Evolutionary conservation across 768 basidiomycete genomes (phyloP), one percentile per base, ranked within the genome.

Genomic region (Lactifluus subvellereus): DNA sequence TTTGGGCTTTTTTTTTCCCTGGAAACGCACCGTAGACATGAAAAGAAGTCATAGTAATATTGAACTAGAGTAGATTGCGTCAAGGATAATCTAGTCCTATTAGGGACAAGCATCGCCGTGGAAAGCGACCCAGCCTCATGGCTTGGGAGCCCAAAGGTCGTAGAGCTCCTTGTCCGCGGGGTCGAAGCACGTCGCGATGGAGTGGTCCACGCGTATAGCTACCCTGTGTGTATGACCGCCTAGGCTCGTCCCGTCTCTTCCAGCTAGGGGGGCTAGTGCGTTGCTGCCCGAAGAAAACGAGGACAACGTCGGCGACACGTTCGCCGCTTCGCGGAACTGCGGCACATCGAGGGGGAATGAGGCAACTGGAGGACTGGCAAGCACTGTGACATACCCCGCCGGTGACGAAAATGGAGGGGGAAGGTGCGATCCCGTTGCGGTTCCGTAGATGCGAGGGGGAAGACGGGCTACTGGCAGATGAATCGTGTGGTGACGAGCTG

Each of bases 151-250:
- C 90, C 91, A 92, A 10, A 91, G 77, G 50, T 85, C 82, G 68
- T 91, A 91, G 22, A 93, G 77, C 67, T 90, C 86, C 74, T 79
- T 84, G 74, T 93, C 91, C 27, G 80, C 77, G 14, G 83, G 80
- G 72, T 92, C 89, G 68, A 93, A 93, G 66, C 83, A 87, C 38
- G 88, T 88, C 59, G 84, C 71, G 47, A 90, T 76, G 7, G 86
- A 75, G 5, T 86, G 81, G 71, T 91, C 89, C 27, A 83, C 76
- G 47, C 86, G 84, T 68, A 90, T 79, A 22, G 75, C 67, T 38
- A 80, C 71, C 68, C 74, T 79, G 71, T 72, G 76, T 54, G 70
- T 59, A 30, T 71, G 73, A 30, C 69, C 70, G 45, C 38, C 54
- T 18, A 16, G 32, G 18, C 58, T 45, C 38, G 58, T 45, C 35